Conservation (phyloP, 129 eudicot genomes). For the Scalesia atractyloides region DNA sequence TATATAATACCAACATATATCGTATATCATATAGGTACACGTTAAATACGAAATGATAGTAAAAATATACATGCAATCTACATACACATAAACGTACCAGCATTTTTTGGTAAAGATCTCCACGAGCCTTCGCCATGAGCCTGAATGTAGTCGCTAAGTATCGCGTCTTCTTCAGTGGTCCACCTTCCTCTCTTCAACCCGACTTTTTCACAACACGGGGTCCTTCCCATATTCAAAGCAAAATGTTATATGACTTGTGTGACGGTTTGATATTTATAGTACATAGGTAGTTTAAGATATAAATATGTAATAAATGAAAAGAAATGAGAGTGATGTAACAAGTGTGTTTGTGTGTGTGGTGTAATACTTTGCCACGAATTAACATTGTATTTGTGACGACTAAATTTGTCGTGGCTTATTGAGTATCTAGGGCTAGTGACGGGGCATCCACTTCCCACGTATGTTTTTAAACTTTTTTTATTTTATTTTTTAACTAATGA, state of each 20-base stretch:
- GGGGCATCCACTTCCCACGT: constrained; percentile 65
- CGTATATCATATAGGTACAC: background rate
- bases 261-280: constrained; percentile 13
- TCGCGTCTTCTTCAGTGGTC: constrained; percentile 74
- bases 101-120: constrained; percentile 87
- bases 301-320: background rate
- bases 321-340: constrained; percentile 7
- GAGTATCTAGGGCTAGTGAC: constrained; percentile 47
- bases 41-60: background rate
- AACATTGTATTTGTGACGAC: background rate
- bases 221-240: constrained; percentile 55
- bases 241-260: background rate
- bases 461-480: constrained; percentile 29
- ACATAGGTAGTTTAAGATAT: background rate
- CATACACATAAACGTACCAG: constrained; percentile 42
- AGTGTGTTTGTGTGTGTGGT: constrained; percentile 30
- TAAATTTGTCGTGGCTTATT: constrained; percentile 59
- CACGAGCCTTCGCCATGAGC: constrained; percentile 82
- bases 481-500: no score
- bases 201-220: constrained; percentile 84
- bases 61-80: background rate
- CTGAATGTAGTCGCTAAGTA: constrained; percentile 53
- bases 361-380: constrained; percentile 43
- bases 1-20: constrained; percentile 6
- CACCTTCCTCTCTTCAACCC: constrained; percentile 80